A percentile compares a stretch with the other conserved stretches of the same genome.
Conservation (phyloP, 495 filamentous ascomycete genomes). For the Tuber microsphaerosporum region DNA sequence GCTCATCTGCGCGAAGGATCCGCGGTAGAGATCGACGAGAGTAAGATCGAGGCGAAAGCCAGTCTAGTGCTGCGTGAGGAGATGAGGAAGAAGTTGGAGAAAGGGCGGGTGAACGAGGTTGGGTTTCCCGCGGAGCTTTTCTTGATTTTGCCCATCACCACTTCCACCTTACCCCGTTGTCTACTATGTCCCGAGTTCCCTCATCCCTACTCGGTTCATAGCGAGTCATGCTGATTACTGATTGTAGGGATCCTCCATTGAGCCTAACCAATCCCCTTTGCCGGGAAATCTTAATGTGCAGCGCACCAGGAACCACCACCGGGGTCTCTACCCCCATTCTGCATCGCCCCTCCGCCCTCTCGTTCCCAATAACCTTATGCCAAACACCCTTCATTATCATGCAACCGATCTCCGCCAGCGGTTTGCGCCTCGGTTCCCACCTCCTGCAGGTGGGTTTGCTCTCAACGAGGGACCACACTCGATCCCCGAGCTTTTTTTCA, state of each 20-base stretch:
- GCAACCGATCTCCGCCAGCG: constrained; percentile 83
- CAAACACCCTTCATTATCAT: constrained; percentile 89
- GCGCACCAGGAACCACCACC: constrained; percentile 68
- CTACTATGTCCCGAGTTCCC: background rate
- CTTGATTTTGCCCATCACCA: constrained; percentile 3
- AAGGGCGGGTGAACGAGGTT: too few species aligned
- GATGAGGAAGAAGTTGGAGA: too few species aligned
- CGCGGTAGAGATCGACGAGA: too few species aligned
- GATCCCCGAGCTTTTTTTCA: constrained; percentile 73
- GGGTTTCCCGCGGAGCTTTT: constrained; percentile 9
- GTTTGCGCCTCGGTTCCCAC: constrained; percentile 74
- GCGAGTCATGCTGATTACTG: constrained; percentile 21
- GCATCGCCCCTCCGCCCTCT: constrained; percentile 81
- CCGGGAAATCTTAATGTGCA: constrained; percentile 68
- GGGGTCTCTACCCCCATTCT: constrained; percentile 91
- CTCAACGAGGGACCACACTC: constrained; percentile 96
- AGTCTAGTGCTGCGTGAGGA: too few species aligned
- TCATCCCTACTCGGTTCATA: background rate
- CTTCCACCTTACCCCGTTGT: background rate
- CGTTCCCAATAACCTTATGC: constrained; percentile 80
- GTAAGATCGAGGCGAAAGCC: too few species aligned
- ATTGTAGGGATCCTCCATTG: constrained; percentile 12
- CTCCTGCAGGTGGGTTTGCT: constrained; percentile 89
- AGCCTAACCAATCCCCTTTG: constrained; percentile 22
- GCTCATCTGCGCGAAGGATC: too few species aligned